Base-by-base conservation (phyloP, 2,329 filamentous ascomycete species). In the Torrubiellomyces zombiae region DNA sequence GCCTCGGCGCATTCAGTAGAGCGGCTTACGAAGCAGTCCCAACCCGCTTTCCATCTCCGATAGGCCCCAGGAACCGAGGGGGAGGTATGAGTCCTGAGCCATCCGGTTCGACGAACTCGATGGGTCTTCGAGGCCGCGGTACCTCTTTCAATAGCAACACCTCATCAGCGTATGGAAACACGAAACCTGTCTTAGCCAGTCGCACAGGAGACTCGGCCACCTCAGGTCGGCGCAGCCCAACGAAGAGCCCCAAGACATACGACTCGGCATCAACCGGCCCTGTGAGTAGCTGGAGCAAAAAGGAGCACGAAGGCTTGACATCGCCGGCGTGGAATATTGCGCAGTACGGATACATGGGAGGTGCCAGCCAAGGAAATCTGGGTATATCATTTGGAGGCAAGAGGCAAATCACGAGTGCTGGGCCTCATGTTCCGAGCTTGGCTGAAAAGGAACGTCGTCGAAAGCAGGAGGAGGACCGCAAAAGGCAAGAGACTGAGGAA, bases 321-420 rank as follows among this genome's bases (percentile, higher is more conserved):
- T 64, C 75, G 14, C 89, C 89, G 0, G 89, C 89, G 2, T 98
- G 89, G 89, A 98, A 95, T 46, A 95, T 95, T 38, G 78, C 85
- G 29, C 89, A 98, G 47, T 98, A 98, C 45, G 85, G 89, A 6
- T 98, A 94, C 51, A 89, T 95, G 77, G 89, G 89, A 29, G 89
- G 89, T 24, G 89, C 89, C 14, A 94, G 81, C 42, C 89, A 98
- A 48, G 86, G 82, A 3, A 95, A 92, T 40, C 72, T 94, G 32
- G 89, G 89, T 11, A 82, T 98, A 38, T 72, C 80, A 8, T 95
- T 95, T 50, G 89, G 89, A 28, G 81, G 75, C 11, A 70, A 85
- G 39, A 71, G 89, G 31, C 89, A 98, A 53, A 95, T 98, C 45
- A 95, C 85, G 7, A 82, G 66, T 39, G 69, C 81, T 9, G 63